Evolutionary conservation across 257 asterid species (phyloP), one percentile per base, ranked within the genome.

Genomic region (Solanum appendiculatum): DNA sequence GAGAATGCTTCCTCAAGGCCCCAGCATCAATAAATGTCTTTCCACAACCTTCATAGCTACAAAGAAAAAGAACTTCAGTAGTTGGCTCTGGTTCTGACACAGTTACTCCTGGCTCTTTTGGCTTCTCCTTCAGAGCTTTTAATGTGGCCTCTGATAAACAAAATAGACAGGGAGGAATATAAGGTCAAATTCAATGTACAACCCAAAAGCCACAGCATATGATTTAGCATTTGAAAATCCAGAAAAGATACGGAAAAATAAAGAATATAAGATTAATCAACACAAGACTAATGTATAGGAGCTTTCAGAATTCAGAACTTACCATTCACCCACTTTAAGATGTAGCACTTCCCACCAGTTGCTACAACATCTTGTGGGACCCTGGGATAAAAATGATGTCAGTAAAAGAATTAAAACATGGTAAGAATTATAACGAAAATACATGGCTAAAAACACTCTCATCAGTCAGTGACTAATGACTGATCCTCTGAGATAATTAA

Each of bases 21-120:
- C 97, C 98, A 34, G 98, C 98, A 93, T 97, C 99, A 78, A 96
- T 91, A 88, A 97, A 97, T 48, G 99, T 96, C 93, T 97, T 97
- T 85, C 99, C 99, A 92, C 99, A 97, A 86, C 98, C 98, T 87
- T 95, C 99, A 51, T 93, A 96, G 85, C 98, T 97, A 91, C 99
- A 97, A 88, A 97, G 97, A 90, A 97, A 97, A 88, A 97, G 95
- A 90, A 97, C 98, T 88, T 97, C 99, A 3, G 99, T 95, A 16
- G 99, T 93, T 66, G 98, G 99, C 91, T 97, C 99, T 37, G 98
- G 99, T 92, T 97, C 99, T 20, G 98, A 93, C 81, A 92, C 97
- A 39, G 92, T 91, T 46, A 87, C 74, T 40, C 93, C 95, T 40
- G 96, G 92, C 82, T 95, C 98, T 91, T 88, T 92, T 33, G 92